Evolutionary conservation across 768 basidiomycete species (phyloP).

Genomic region (Hericium alpestre): DNA sequence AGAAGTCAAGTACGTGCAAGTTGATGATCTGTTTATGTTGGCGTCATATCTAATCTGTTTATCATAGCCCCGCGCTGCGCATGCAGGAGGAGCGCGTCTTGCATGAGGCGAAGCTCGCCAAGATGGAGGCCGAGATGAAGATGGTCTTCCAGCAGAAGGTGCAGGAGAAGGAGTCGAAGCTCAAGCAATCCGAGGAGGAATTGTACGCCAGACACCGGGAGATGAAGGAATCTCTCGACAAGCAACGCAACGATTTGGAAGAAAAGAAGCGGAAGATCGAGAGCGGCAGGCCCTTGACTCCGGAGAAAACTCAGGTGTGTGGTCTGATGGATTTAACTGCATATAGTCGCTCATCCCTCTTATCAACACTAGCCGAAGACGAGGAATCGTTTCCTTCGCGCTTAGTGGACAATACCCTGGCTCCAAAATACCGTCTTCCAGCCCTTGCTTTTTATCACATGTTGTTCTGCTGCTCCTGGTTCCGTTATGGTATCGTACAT

Average conservation of each 20-base stretch:
- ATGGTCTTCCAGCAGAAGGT: slow-evolving; percentile 99
- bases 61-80: slow-evolving; percentile 79
- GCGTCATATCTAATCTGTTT: slow-evolving; percentile 4
- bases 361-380: slow-evolving; percentile 10
- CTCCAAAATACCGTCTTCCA: slow-evolving; percentile 20
- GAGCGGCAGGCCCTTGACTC: slow-evolving; percentile 87
- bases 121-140: slow-evolving; percentile 99
- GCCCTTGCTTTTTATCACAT: slow-evolving; percentile 21
- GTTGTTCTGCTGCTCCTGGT: slow-evolving; percentile 27
- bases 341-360: neutral
- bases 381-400: slow-evolving; percentile 71
- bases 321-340: neutral
- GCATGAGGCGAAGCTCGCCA: slow-evolving; percentile 94
- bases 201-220: slow-evolving; percentile 97
- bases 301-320: slow-evolving; percentile 82
- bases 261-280: slow-evolving; percentile 97
- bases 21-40: neutral
- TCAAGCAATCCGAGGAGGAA: slow-evolving; percentile 99
- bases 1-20: slow-evolving; percentile 83
- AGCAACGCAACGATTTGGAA: slow-evolving; percentile 89
- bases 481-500: slow-evolving; percentile 33
- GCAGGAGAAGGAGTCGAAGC: slow-evolving; percentile 96
- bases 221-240: slow-evolving; percentile 99
- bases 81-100: slow-evolving; percentile 92
- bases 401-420: slow-evolving; percentile 28